Evolutionary conservation across 2,329 filamentous ascomycete genomes (phyloP).

Genomic region (Sordariomycetes sp.): DNA sequence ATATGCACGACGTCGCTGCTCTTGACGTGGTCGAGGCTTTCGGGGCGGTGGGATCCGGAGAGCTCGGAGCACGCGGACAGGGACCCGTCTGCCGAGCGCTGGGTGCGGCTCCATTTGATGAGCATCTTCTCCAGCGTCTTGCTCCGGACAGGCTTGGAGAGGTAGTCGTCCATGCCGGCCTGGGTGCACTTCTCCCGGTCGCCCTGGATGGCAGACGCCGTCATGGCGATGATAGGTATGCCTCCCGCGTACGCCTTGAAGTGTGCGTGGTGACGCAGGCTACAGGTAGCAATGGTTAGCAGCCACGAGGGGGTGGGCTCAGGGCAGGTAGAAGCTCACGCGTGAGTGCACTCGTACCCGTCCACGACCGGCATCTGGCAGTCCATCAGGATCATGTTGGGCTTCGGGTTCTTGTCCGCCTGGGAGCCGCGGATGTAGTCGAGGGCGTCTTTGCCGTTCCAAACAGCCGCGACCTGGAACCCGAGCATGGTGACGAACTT

Average conservation of each 20-base stretch:
- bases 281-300: neutral
- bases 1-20: constrained; percentile 28
- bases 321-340: constrained; percentile 16
- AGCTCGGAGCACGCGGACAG: constrained; percentile 11
- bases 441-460: constrained; percentile 70
- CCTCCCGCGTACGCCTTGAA: constrained; percentile 49
- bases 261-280: constrained; percentile 53
- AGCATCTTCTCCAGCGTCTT: constrained; percentile 60
- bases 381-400: constrained; percentile 71
- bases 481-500: constrained; percentile 65
- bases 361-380: constrained; percentile 70
- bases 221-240: constrained; percentile 62
- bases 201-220: constrained; percentile 63
- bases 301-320: neutral
- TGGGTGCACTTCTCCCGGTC: constrained; percentile 63
- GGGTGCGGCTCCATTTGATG: constrained; percentile 49
- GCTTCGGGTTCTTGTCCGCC: constrained; percentile 39
- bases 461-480: constrained; percentile 59
- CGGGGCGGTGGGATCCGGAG: constrained; percentile 33
- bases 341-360: constrained; percentile 66
- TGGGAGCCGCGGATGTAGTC: constrained; percentile 55
- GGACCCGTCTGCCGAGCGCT: constrained; percentile 13
- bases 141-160: constrained; percentile 64
- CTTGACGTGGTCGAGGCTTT: constrained; percentile 29
- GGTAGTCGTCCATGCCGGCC: constrained; percentile 68